phyloP scores from a whole-genome alignment of 2,329 filamentous ascomycete genomes.

The Claviceps sp. region DNA sequence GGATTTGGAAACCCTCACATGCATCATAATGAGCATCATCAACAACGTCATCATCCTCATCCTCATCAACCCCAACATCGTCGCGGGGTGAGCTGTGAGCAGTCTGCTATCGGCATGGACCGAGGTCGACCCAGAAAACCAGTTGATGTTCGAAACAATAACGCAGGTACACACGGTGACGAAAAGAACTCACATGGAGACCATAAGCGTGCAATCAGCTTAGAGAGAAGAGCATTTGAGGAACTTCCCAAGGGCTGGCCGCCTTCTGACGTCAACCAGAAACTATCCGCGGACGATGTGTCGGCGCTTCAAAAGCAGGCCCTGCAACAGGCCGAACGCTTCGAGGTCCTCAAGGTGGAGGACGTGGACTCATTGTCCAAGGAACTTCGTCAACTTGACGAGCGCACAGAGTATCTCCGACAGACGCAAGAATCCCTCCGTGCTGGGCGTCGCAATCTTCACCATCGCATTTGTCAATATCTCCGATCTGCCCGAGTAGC shows the following conservation, averaged over 20 bases:
- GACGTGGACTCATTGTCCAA: constrained; percentile 54
- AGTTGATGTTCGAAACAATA: constrained; percentile 27
- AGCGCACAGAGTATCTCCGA: constrained; percentile 64
- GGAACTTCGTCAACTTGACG: constrained; percentile 65
- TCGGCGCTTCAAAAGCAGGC: constrained; percentile 44
- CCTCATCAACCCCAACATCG: no score
- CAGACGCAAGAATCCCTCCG: constrained; percentile 64
- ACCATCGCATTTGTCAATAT: constrained; percentile 64
- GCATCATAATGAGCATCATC: constrained; percentile 26
- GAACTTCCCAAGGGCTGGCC: constrained; percentile 45
- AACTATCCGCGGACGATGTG: constrained; percentile 35
- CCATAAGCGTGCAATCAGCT: constrained; percentile 30
- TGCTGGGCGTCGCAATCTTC: constrained; percentile 62
- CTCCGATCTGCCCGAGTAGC: constrained; percentile 57
- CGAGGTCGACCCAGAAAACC: constrained; percentile 47
- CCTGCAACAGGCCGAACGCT: constrained; percentile 45
- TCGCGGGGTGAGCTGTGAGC: constrained; percentile 38
- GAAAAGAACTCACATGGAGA: constrained; percentile 13
- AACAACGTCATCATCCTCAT: no score
- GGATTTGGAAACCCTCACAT: not conserved
- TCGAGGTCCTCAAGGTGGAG: constrained; percentile 48
- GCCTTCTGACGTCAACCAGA: constrained; percentile 35
- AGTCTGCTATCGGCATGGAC: constrained; percentile 42
- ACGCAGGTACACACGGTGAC: constrained; percentile 23
- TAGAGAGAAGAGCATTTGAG: constrained; percentile 45